A percentile compares a stretch with the other conserved stretches of the same genome.
Conservation (phyloP, 768 basidiomycete species). For the Suillus clintonianus region DNA sequence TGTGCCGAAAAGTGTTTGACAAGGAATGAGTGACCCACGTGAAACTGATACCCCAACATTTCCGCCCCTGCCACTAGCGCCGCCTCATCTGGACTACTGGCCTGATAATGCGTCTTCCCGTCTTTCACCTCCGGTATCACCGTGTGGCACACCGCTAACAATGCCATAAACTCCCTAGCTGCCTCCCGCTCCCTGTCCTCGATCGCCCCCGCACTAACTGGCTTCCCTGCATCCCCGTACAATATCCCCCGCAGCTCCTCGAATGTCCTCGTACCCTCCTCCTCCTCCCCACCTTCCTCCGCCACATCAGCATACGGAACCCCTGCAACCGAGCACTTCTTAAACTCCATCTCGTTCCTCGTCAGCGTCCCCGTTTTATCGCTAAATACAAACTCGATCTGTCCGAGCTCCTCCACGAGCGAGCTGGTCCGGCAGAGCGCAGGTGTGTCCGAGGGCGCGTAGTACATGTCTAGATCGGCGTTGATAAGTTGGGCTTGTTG, state of each 20-base stretch:
- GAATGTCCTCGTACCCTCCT: slow-evolving; percentile 77
- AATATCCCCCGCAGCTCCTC: slow-evolving; percentile 64
- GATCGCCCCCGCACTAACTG: slow-evolving; percentile 25
- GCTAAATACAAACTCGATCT: slow-evolving; percentile 95
- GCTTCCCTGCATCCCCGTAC: slow-evolving; percentile 35
- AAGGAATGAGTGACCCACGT: slow-evolving; percentile 55
- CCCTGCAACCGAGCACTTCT: slow-evolving; percentile 86
- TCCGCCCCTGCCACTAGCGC: slow-evolving; percentile 95
- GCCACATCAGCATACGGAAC: slow-evolving; percentile 88
- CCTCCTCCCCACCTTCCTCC: slow-evolving; percentile 76
- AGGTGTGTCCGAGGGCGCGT: slow-evolving; percentile 91
- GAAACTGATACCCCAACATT: slow-evolving; percentile 88
- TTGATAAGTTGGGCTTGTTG: slow-evolving; percentile 98
- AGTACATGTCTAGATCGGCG: slow-evolving; percentile 98
- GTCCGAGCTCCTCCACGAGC: slow-evolving; percentile 96
- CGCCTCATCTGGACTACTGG: slow-evolving; percentile 97
- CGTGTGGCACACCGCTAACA: slow-evolving; percentile 95
- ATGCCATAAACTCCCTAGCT: slow-evolving; percentile 71
- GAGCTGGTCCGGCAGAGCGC: slow-evolving; percentile 98
- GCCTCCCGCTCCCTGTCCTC: slow-evolving; percentile 46
- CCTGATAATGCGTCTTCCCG: slow-evolving; percentile 92
- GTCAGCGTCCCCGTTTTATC: slow-evolving; percentile 96
- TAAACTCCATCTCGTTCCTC: slow-evolving; percentile 98
- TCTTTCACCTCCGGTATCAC: slow-evolving; percentile 93
- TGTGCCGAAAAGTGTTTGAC: neutral